Conservation (phyloP, 78 protist species). For the Planoprotostelium fungivorum region DNA sequence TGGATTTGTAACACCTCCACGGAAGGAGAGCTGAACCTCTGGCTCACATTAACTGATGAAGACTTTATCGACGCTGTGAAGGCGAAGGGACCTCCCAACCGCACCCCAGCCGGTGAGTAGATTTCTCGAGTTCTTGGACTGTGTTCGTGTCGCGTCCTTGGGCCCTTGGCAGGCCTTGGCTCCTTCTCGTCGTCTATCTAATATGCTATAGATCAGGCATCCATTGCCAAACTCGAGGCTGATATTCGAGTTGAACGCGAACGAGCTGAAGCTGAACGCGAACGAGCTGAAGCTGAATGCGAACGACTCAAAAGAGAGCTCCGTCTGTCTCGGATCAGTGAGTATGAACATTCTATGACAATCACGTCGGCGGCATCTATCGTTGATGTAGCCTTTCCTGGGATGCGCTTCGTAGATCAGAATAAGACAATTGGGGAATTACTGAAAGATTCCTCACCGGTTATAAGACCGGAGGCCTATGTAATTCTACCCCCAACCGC, state of each 20-base stretch:
- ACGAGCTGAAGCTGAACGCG: neutral
- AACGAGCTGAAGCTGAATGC: neutral
- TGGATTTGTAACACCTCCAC: too few relatives aligned
- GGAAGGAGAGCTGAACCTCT: too few relatives aligned
- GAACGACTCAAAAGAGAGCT: neutral
- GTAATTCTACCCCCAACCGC: neutral
- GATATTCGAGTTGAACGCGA: neutral
- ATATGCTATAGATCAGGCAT: neutral
- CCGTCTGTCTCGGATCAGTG: slow-evolving; percentile 1
- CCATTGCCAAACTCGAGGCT: neutral
- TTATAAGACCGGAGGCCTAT: neutral
- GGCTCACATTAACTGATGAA: too few relatives aligned
- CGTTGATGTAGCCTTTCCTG: neutral
- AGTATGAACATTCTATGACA: neutral
- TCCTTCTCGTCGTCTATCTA: neutral
- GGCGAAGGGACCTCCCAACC: too few relatives aligned
- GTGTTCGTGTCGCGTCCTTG: neutral
- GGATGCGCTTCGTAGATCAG: neutral
- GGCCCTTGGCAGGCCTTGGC: neutral
- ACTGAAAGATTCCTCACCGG: neutral
- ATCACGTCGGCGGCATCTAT: slow-evolving; percentile 1
- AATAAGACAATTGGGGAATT: neutral
- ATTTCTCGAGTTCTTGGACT: neutral
- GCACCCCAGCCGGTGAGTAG: slow-evolving; percentile 1
- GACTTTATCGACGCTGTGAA: too few relatives aligned